phyloP scores from a whole-genome alignment of 1,139 yeast genomes.

The Magnusiomyces tetraspermus region DNA sequence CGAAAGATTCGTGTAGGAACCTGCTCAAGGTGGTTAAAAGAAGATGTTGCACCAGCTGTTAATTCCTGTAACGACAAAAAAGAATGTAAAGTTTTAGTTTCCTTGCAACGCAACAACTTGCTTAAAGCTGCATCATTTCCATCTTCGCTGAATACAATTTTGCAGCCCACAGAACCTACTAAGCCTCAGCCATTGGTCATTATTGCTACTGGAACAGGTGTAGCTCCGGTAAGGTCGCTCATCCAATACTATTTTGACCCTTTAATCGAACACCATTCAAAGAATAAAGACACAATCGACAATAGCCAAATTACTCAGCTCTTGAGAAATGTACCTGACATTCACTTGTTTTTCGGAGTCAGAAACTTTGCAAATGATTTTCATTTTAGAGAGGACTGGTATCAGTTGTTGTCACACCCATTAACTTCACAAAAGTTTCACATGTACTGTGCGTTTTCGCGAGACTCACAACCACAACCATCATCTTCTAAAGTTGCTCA shows the following conservation, averaged over 20 bases:
- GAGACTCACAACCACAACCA: conserved; percentile 1
- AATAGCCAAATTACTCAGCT: conserved; percentile 3
- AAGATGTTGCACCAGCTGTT: conserved; percentile 33
- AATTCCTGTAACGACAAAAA: neutral
- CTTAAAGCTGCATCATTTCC: conserved; percentile 24
- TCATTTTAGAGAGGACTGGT: conserved; percentile 52
- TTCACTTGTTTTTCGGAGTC: conserved; percentile 63
- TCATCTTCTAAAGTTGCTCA: neutral
- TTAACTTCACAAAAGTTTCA: conserved; percentile 3
- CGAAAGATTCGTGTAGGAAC: conserved; percentile 70
- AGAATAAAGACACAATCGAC: neutral
- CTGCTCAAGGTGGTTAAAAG: conserved; percentile 64
- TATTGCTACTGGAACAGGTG: conserved; percentile 87
- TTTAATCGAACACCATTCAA: neutral
- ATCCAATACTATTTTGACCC: conserved; percentile 26
- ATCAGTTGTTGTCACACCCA: conserved; percentile 14
- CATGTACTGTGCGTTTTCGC: conserved; percentile 12
- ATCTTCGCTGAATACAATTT: neutral
- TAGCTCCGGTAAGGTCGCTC: conserved; percentile 77
- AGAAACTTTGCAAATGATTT: conserved; percentile 59
- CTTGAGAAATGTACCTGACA: conserved; percentile 8
- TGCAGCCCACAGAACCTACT: conserved; percentile 14
- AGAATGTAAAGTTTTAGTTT: conserved; percentile 38
- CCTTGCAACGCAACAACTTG: conserved; percentile 37
- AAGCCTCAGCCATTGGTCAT: conserved; percentile 49